phyloP scores from a whole-genome alignment of 2,329 filamentous ascomycete species.

The Alternaria angustiovoidea region DNA sequence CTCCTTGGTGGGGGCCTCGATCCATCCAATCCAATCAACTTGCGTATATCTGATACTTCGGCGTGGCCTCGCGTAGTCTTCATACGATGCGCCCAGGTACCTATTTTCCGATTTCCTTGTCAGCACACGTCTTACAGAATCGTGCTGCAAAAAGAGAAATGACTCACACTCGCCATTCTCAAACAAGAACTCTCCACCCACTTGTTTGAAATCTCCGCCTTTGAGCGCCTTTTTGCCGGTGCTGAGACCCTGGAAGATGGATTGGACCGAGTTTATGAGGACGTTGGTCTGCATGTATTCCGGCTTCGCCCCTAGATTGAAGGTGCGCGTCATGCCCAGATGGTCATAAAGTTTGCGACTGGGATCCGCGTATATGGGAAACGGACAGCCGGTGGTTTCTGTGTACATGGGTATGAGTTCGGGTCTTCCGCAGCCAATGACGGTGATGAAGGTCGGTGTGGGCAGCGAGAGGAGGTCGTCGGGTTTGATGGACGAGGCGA shows the following conservation, averaged over 20 bases:
- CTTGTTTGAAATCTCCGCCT: conserved; percentile 72
- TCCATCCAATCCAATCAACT: conserved; percentile 62
- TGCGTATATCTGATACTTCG: conserved; percentile 72
- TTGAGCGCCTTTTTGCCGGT: conserved; percentile 67
- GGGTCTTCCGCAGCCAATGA: conserved; percentile 77
- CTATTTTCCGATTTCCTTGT: neutral
- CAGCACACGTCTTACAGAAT: no score
- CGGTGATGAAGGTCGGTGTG: conserved; percentile 67
- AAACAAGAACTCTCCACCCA: conserved; percentile 82
- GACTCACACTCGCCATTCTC: conserved; percentile 67
- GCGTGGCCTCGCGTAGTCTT: conserved; percentile 78
- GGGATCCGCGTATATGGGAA: conserved; percentile 81
- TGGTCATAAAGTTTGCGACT: conserved; percentile 70
- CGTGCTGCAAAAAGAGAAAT: neutral
- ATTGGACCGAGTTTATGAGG: conserved; percentile 57
- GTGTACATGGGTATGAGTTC: conserved; percentile 73
- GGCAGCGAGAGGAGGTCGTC: conserved; percentile 57
- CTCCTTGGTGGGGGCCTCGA: conserved; percentile 40
- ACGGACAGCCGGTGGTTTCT: conserved; percentile 69
- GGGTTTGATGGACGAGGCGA: conserved; percentile 65
- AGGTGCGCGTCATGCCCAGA: conserved; percentile 73
- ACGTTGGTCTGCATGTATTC: conserved; percentile 69
- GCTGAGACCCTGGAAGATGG: conserved; percentile 68
- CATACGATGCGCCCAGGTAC: conserved; percentile 84
- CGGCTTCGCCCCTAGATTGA: conserved; percentile 68